Conservation (phyloP, 176 grass and related monocot species). For the Canna indica region DNA sequence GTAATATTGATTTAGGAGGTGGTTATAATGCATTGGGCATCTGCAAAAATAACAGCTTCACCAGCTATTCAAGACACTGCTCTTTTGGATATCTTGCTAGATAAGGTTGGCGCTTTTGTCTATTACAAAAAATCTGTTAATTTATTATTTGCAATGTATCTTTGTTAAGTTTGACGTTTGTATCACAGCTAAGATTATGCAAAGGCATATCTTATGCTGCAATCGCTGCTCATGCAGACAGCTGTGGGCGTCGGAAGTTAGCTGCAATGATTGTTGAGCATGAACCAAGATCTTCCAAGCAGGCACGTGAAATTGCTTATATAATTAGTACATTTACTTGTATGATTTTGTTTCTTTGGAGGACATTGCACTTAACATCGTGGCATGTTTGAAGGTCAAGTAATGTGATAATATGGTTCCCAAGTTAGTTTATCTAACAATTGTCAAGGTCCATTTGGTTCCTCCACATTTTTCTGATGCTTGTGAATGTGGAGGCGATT, state of each 20-base stretch:
- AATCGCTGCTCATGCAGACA: slow-evolving; percentile 95
- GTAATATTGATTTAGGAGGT: slow-evolving; percentile 62
- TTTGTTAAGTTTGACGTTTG: slow-evolving; percentile 23
- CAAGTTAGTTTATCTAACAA: not conserved
- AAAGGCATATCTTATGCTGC: slow-evolving; percentile 98
- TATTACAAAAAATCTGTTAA: not conserved
- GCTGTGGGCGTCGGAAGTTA: slow-evolving; percentile 63
- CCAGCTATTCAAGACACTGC: slow-evolving; percentile 55
- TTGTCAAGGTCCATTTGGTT: not conserved
- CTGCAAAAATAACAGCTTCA: slow-evolving; percentile 88
- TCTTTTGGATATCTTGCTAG: slow-evolving; percentile 84
- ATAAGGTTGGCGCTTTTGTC: slow-evolving; percentile 52
- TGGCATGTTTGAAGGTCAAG: not conserved
- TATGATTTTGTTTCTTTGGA: not conserved
- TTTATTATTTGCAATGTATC: not conserved
- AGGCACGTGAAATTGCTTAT: slow-evolving; percentile 39
- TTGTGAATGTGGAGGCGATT: not conserved
- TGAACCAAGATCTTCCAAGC: slow-evolving; percentile 81
- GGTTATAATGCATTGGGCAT: slow-evolving; percentile 98
- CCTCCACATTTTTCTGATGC: not conserved
- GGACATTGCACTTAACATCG: not conserved
- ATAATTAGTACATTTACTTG: not conserved
- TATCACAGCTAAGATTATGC: slow-evolving; percentile 76
- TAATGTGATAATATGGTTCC: not conserved
- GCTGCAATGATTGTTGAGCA: slow-evolving; percentile 87